Percentiles rank a stretch among this genome's conserved stretches.
Conservation (phyloP, 2,329 filamentous ascomycete species). For the Ophiocordyceps unilateralis region DNA sequence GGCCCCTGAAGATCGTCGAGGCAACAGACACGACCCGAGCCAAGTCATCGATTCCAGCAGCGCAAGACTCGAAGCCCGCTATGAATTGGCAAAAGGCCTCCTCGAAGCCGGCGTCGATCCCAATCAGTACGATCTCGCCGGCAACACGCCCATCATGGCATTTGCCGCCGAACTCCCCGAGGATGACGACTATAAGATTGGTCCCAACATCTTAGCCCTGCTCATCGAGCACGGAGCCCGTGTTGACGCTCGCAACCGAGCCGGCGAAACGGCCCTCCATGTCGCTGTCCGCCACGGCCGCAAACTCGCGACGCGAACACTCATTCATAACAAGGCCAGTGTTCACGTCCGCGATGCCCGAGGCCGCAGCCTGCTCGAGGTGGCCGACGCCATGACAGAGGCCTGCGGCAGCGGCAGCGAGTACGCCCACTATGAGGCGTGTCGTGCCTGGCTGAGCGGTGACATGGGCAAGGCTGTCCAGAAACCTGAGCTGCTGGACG, state of each 20-base stretch:
- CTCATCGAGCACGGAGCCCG: conserved; percentile 25
- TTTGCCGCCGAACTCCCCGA: conserved; percentile 33
- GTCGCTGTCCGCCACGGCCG: conserved; percentile 34
- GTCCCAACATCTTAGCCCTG: conserved; percentile 25
- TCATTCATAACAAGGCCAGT: conserved; percentile 29
- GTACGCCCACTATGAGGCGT: conserved; percentile 27
- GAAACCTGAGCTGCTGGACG: conserved; percentile 19
- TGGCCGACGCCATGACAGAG: conserved; percentile 23
- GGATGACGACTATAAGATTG: conserved; percentile 30
- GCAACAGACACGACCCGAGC: conserved; percentile 4
- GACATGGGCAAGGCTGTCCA: conserved; percentile 16
- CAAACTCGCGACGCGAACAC: conserved; percentile 30
- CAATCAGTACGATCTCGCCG: conserved; percentile 33
- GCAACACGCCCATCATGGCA: conserved; percentile 37
- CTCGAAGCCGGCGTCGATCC: conserved; percentile 23
- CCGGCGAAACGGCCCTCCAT: conserved; percentile 37
- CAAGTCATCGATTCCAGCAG: conserved; percentile 17
- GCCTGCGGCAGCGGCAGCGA: conserved; percentile 9
- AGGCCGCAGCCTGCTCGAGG: conserved; percentile 26
- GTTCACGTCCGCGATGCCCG: conserved; percentile 27
- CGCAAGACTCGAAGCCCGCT: conserved; percentile 12
- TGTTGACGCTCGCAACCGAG: conserved; percentile 32
- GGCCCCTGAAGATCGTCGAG: no score
- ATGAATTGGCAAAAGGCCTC: conserved; percentile 11
- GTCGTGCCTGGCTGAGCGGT: conserved; percentile 26